A percentile compares a stretch with the other conserved stretches of the same genome.
Evolutionary conservation across 2,329 filamentous ascomycete species (phyloP).

Genomic region (Tolypocladium ovalisporum): DNA sequence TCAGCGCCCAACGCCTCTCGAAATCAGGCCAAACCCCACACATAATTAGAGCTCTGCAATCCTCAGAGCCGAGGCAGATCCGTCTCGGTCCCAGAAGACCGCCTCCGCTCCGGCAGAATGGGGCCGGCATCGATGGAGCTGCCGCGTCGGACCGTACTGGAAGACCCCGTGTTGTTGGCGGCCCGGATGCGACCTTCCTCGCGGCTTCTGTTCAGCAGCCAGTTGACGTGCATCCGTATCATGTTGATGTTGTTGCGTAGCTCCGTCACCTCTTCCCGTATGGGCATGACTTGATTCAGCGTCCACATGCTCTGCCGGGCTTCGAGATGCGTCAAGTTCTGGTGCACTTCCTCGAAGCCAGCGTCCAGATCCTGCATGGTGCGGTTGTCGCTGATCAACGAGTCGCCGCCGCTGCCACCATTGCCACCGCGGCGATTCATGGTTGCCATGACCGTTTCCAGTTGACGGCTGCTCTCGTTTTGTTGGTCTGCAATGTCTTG

Average conservation of each 20-base stretch:
- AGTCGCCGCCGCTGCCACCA: constrained; percentile 12
- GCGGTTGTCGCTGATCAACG: constrained; percentile 38
- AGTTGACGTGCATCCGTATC: constrained; percentile 48
- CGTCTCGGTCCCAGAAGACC: constrained; percentile 25
- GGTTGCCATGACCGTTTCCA: constrained; percentile 26
- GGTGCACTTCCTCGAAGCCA: constrained; percentile 44
- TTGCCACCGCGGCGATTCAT: constrained; percentile 21
- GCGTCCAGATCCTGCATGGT: constrained; percentile 32
- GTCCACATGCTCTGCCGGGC: constrained; percentile 49
- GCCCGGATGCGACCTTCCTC: constrained; percentile 32
- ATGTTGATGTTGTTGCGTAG: constrained; percentile 45
- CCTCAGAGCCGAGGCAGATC: constrained; percentile 25
- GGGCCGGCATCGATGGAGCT: constrained; percentile 14
- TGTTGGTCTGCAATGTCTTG: constrained; percentile 22
- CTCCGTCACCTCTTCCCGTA: constrained; percentile 53
- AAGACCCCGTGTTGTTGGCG: constrained; percentile 21
- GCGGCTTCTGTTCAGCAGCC: constrained; percentile 42
- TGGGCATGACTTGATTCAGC: constrained; percentile 49
- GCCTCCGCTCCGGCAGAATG: constrained; percentile 21
- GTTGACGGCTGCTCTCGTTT: constrained; percentile 19
- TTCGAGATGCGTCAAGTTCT: constrained; percentile 46
- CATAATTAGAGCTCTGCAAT: neutral
- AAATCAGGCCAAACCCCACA: neutral
- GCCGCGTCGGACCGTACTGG: constrained; percentile 19
- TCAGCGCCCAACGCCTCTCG: neutral